Evolutionary conservation across 208 protist genomes (phyloP).

Genomic region (Leishmania tropica): DNA sequence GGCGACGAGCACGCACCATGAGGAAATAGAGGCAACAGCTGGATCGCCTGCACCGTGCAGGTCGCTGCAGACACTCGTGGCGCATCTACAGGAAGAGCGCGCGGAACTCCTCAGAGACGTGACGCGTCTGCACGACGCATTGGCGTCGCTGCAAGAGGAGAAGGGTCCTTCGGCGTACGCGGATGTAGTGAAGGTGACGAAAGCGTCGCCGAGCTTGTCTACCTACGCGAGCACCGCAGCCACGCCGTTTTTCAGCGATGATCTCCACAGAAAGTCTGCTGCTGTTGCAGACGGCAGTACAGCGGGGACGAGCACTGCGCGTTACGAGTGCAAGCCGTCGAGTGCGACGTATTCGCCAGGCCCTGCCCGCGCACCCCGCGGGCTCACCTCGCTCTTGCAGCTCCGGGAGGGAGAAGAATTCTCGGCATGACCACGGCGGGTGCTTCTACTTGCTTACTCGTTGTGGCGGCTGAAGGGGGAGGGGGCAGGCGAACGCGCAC

Average conservation of each 20-base stretch:
- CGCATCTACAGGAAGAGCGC: conserved; percentile 24
- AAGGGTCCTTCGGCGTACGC: background rate
- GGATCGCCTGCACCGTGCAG: conserved; percentile 2
- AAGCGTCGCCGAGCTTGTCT: background rate
- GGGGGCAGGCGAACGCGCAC: background rate
- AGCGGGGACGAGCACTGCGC: background rate
- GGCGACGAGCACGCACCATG: background rate
- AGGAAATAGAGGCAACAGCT: background rate
- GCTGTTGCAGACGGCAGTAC: background rate
- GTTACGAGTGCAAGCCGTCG: background rate
- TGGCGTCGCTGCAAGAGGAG: conserved; percentile 9
- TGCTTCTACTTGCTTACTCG: background rate
- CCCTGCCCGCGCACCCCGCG: background rate
- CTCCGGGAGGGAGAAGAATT: background rate
- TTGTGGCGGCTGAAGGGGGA: background rate
- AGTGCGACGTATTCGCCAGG: background rate
- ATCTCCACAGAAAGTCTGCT: background rate
- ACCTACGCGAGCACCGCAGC: background rate
- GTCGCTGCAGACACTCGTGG: conserved; percentile 14
- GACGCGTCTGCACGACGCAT: conserved; percentile 11
- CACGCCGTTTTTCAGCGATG: background rate
- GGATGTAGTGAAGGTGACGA: background rate
- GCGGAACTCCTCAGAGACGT: conserved; percentile 18
- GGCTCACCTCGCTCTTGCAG: background rate
- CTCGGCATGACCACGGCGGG: background rate